A percentile compares a stretch with the other conserved stretches of the same genome.
Evolutionary conservation across 495 filamentous ascomycete genomes (phyloP).

Genomic region (Daldinia concentrica): DNA sequence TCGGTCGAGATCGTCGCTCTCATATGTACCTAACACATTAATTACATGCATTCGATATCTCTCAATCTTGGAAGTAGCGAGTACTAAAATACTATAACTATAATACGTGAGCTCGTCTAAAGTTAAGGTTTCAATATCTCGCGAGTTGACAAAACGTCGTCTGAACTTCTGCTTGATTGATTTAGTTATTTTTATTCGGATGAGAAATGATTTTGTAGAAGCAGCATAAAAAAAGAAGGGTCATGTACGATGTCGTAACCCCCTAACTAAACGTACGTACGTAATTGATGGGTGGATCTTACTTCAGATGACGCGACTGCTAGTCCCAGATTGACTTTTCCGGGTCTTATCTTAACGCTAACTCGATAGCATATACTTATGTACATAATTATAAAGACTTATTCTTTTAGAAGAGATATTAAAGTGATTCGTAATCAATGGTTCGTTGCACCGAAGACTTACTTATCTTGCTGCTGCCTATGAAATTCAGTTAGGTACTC

Average conservation of each 20-base stretch:
- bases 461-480: neutral
- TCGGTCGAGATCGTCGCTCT: constrained; percentile 28
- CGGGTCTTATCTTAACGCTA: neutral
- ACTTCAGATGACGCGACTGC: constrained; percentile 11
- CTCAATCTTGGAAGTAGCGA: neutral
- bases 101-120: neutral
- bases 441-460: neutral
- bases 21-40: constrained; percentile 20
- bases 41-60: neutral
- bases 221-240: neutral
- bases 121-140: neutral
- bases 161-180: neutral
- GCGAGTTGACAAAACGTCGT: neutral
- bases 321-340: constrained; percentile 11
- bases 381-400: neutral
- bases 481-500: neutral
- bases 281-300: constrained; percentile 7
- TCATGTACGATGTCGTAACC: constrained; percentile 4
- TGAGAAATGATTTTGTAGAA: neutral
- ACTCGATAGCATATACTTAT: neutral
- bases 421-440: no score
- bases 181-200: neutral
- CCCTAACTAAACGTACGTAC: neutral
- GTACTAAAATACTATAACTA: neutral
- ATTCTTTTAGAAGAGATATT: neutral